These are phyloP conservation scores for Hypoxylon sp. DNA, from an alignment of 2,329 filamentous ascomycete species.

Conservation along the genomic window DNA sequence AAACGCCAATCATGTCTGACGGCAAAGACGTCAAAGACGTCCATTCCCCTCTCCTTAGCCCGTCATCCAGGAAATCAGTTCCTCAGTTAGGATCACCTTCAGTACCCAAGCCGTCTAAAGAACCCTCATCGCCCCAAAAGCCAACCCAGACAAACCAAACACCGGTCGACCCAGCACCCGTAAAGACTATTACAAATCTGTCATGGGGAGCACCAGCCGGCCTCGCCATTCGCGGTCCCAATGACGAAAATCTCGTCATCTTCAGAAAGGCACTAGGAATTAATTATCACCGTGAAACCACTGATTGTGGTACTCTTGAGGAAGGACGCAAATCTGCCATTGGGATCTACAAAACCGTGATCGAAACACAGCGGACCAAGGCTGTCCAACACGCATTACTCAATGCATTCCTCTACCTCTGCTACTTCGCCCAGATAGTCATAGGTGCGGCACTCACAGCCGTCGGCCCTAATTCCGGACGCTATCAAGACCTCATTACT, in stretches of 20 bases:
- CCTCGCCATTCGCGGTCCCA: slow-evolving; percentile 53
- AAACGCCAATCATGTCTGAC: slow-evolving; percentile 32
- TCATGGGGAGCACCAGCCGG: slow-evolving; percentile 59
- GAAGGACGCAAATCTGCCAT: slow-evolving; percentile 55
- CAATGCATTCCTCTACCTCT: slow-evolving; percentile 58
- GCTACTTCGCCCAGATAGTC: slow-evolving; percentile 63
- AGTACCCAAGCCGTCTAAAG: slow-evolving; percentile 29
- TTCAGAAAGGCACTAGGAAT: slow-evolving; percentile 63
- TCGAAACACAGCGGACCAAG: slow-evolving; percentile 55
- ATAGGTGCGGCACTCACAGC: slow-evolving; percentile 64
- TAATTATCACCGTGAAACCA: slow-evolving; percentile 51
- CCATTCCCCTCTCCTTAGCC: slow-evolving; percentile 39
- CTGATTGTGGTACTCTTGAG: slow-evolving; percentile 53
- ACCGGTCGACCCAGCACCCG: slow-evolving; percentile 22
- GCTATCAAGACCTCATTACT: slow-evolving; percentile 68
- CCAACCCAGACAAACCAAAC: slow-evolving; percentile 27
- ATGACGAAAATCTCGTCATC: slow-evolving; percentile 60
- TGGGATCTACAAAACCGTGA: slow-evolving; percentile 61
- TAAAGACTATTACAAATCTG: slow-evolving; percentile 52
- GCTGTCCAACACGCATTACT: slow-evolving; percentile 55
- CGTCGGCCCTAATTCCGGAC: slow-evolving; percentile 62
- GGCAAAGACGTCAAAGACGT: slow-evolving; percentile 41
- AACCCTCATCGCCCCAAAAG: slow-evolving; percentile 31
- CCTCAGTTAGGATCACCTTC: slow-evolving; percentile 32
- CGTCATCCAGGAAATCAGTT: slow-evolving; percentile 24